Evolutionary conservation across 352 stramenopile genomes (phyloP).

Genomic region (Phytophthora brassicae): DNA sequence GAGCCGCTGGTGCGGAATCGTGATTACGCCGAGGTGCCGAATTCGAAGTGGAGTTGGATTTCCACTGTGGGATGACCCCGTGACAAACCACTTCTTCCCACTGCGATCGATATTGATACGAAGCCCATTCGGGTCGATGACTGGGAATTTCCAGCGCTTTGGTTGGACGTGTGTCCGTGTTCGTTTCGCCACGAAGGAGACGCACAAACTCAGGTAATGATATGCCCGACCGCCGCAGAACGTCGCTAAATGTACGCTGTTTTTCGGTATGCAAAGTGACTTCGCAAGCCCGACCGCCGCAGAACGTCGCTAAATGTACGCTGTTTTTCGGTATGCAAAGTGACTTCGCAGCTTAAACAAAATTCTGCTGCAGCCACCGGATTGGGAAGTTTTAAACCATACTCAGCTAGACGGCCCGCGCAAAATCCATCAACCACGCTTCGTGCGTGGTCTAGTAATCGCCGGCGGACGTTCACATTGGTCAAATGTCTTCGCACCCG

Average conservation of each 20-base stretch:
- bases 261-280: background rate
- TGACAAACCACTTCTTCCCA: background rate
- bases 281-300: too few relatives aligned
- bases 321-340: background rate
- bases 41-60: background rate
- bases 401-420: too few relatives aligned
- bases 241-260: background rate
- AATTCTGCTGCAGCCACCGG: too few relatives aligned
- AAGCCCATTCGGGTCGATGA: background rate
- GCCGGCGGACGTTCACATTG: too few relatives aligned
- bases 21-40: conserved; percentile 1
- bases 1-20: background rate
- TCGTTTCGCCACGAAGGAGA: background rate
- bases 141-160: background rate
- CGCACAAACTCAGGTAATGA: background rate
- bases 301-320: background rate
- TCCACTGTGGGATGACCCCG: background rate
- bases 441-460: too few relatives aligned
- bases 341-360: too few relatives aligned
- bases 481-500: too few relatives aligned
- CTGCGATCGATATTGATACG: background rate
- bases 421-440: too few relatives aligned
- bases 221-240: background rate
- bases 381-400: background rate
- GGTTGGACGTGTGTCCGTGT: background rate